Evolutionary conservation across 345 rosid species (phyloP).

Genomic region (Corchorus capsularis): DNA sequence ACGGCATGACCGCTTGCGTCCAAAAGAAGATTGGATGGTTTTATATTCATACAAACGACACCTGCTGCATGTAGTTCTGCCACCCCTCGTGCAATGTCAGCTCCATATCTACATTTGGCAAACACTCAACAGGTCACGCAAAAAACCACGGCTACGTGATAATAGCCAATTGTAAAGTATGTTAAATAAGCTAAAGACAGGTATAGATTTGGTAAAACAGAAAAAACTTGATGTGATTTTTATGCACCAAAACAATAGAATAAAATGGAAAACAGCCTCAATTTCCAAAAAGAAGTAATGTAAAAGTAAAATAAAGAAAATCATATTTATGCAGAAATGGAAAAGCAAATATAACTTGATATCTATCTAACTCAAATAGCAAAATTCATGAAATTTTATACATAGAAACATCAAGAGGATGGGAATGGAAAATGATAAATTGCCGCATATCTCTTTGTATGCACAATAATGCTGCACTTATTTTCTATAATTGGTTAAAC

Average conservation of each 20-base stretch:
- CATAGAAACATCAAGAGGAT: neutral
- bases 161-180: slow-evolving; percentile 5
- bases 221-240: neutral
- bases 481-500: neutral
- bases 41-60: slow-evolving; percentile 91
- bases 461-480: neutral
- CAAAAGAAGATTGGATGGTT: slow-evolving; percentile 94
- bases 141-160: slow-evolving; percentile 20
- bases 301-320: neutral
- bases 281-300: neutral
- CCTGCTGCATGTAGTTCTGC: slow-evolving; percentile 99
- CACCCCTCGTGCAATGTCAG: slow-evolving; percentile 89
- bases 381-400: neutral
- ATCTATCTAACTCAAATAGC: neutral
- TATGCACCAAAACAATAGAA: neutral
- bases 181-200: neutral
- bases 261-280: neutral
- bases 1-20: slow-evolving; percentile 79
- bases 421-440: neutral
- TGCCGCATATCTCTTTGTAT: neutral
- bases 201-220: neutral
- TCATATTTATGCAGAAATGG: neutral
- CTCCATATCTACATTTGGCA: slow-evolving; percentile 79
- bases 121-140: slow-evolving; percentile 28
- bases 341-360: neutral